Evolutionary conservation across 2,329 filamentous ascomycete genomes (phyloP).

Genomic region (Sphaerulina vaccinii): DNA sequence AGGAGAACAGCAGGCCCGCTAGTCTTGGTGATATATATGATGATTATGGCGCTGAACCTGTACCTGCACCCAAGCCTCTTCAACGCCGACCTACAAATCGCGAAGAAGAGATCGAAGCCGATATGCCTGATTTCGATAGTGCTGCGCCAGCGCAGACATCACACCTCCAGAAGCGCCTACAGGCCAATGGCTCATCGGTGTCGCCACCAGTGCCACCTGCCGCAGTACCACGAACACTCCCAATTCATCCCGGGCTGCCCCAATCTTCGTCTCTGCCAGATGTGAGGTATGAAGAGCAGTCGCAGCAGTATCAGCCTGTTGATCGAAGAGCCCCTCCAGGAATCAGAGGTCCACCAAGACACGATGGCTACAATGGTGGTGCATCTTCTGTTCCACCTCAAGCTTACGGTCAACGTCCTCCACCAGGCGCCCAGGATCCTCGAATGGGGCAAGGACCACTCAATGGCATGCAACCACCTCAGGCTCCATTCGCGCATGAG

Average conservation of each 20-base stretch:
- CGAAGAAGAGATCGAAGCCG: conserved; percentile 50
- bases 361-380: conserved; percentile 14
- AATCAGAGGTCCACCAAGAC: conserved; percentile 15
- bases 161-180: conserved; percentile 30
- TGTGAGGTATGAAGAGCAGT: conserved; percentile 17
- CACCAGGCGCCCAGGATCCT: conserved; percentile 15
- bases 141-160: conserved; percentile 34
- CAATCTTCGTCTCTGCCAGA: conserved; percentile 21
- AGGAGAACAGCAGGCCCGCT: conserved; percentile 14
- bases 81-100: conserved; percentile 29
- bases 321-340: conserved; percentile 5
- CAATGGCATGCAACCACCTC: conserved; percentile 24
- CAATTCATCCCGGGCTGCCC: conserved; percentile 13
- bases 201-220: conserved; percentile 12
- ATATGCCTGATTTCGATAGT: conserved; percentile 65
- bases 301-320: conserved; percentile 9
- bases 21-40: conserved; percentile 24
- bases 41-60: conserved; percentile 20
- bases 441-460: conserved; percentile 17
- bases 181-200: conserved; percentile 30
- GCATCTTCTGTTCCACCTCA: conserved; percentile 15
- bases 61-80: conserved; percentile 14
- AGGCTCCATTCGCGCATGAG: conserved; percentile 28
- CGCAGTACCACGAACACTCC: too few species aligned
- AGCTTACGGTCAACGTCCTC: conserved; percentile 16